These are phyloP conservation scores for Saccharomycopsis sp. DNA, from an alignment of 805 yeast species.

Conservation along the genomic window DNA sequence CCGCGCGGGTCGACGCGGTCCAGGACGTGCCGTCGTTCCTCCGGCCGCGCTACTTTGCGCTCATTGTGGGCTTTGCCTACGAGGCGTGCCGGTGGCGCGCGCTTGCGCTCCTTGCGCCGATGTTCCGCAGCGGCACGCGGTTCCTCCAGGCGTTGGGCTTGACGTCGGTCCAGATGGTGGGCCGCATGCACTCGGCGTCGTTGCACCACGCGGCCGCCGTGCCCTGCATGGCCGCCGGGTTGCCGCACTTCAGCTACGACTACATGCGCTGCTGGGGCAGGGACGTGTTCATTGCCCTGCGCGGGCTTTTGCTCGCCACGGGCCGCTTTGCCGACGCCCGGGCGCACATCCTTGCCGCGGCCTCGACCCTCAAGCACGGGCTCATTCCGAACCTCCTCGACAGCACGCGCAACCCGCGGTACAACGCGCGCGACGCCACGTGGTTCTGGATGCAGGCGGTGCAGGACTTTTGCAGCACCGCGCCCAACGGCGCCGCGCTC, in stretches of 20 bases:
- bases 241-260: slow-evolving; percentile 86
- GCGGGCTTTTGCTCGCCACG: slow-evolving; percentile 76
- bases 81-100: slow-evolving; percentile 73
- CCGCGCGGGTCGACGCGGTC: slow-evolving; percentile 53
- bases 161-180: slow-evolving; percentile 84
- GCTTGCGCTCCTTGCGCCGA: slow-evolving; percentile 44
- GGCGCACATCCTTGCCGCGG: slow-evolving; percentile 77
- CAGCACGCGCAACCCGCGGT: slow-evolving; percentile 89
- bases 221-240: slow-evolving; percentile 89
- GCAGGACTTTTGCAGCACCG: slow-evolving; percentile 69
- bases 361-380: slow-evolving; percentile 89
- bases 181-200: slow-evolving; percentile 65
- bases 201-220: slow-evolving; percentile 54
- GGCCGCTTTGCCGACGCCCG: slow-evolving; percentile 76
- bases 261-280: slow-evolving; percentile 99
- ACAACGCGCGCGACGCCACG: slow-evolving; percentile 93
- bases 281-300: slow-evolving; percentile 81
- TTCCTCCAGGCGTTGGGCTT: slow-evolving; percentile 77
- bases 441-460: slow-evolving; percentile 91
- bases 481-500: slow-evolving; percentile 61
- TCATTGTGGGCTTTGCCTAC: slow-evolving; percentile 75
- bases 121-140: slow-evolving; percentile 53
- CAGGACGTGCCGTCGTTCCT: slow-evolving; percentile 68
- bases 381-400: slow-evolving; percentile 88
- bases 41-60: slow-evolving; percentile 80